phyloP scores from a whole-genome alignment of 1,139 yeast species.

The Tardiomyces digboiensis region DNA sequence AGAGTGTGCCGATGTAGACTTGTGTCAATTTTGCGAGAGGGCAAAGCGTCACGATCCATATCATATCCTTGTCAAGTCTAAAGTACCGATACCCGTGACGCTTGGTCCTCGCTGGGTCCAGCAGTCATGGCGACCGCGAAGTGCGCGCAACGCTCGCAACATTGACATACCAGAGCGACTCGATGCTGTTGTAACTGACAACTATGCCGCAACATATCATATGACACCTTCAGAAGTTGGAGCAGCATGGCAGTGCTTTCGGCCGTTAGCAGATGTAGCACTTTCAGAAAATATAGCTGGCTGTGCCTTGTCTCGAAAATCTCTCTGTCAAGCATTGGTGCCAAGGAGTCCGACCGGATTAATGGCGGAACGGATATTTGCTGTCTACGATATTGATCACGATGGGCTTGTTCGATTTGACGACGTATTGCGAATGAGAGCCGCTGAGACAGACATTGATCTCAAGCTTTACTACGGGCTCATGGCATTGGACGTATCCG shows the following conservation, averaged over 20 bases:
- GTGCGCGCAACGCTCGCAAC: conserved; percentile 2
- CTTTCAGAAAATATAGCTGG: not conserved
- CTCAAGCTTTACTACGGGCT: not conserved
- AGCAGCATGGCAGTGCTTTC: conserved; percentile 5
- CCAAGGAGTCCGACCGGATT: conserved; percentile 5
- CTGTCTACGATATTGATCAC: conserved; percentile 14
- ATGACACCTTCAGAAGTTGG: not conserved
- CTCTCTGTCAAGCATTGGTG: conserved; percentile 4
- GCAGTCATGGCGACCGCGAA: conserved; percentile 8
- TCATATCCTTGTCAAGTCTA: conserved; percentile 18
- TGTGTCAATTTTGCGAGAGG: conserved; percentile 22
- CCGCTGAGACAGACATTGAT: not conserved
- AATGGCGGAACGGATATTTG: conserved; percentile 3
- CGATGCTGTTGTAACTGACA: conserved; percentile 3
- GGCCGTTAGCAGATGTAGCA: not conserved
- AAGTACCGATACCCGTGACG: conserved; percentile 21
- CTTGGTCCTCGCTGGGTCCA: conserved; percentile 20
- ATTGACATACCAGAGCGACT: conserved; percentile 7
- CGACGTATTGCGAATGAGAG: conserved; percentile 8
- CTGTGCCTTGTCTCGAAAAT: conserved; percentile 2
- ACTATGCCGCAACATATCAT: not conserved
- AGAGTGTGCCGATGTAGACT: conserved; percentile 24
- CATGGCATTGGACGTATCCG: not conserved
- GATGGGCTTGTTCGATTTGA: conserved; percentile 18
- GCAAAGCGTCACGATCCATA: conserved; percentile 14